A percentile compares a stretch with the other conserved stretches of the same genome.
phyloP scores from a whole-genome alignment of 345 rosid genomes.

The Tarenaya hassleriana region DNA sequence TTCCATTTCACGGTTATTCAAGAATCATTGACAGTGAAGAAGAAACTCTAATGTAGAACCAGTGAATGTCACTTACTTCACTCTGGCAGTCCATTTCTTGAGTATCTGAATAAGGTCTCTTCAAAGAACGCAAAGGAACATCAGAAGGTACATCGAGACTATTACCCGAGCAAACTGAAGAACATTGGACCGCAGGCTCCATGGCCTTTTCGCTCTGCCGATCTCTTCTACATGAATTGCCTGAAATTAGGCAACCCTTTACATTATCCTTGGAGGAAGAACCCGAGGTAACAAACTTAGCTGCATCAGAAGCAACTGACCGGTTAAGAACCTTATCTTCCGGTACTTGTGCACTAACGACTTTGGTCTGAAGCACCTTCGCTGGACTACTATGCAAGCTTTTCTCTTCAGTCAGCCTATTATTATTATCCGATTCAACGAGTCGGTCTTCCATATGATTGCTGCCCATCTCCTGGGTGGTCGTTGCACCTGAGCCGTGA shows the following conservation, averaged over 20 bases:
- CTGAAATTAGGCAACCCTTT: slow-evolving; percentile 30
- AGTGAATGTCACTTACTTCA: slow-evolving; percentile 44
- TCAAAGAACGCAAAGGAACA: slow-evolving; percentile 44
- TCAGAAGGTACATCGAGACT: slow-evolving; percentile 51
- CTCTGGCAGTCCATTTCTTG: slow-evolving; percentile 64
- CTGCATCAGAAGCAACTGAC: slow-evolving; percentile 28
- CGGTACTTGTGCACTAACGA: slow-evolving; percentile 28
- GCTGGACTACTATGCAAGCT: slow-evolving; percentile 31
- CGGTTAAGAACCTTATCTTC: slow-evolving; percentile 33
- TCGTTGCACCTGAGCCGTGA: too few relatives aligned
- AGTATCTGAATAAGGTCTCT: slow-evolving; percentile 49
- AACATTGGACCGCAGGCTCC: slow-evolving; percentile 47
- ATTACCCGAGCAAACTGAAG: slow-evolving; percentile 81
- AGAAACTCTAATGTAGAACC: background rate
- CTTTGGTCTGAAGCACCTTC: slow-evolving; percentile 28
- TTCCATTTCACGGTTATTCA: background rate
- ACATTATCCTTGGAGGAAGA: slow-evolving; percentile 19
- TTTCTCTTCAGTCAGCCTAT: slow-evolving; percentile 21
- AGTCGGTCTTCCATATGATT: slow-evolving; percentile 12
- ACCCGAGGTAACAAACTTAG: slow-evolving; percentile 9
- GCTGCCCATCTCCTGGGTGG: too few relatives aligned
- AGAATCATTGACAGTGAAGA: background rate
- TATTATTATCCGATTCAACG: slow-evolving; percentile 10
- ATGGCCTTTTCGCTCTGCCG: slow-evolving; percentile 44
- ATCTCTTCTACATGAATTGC: slow-evolving; percentile 34